Evolutionary conservation across 495 filamentous ascomycete genomes (phyloP), one percentile per base, ranked within the genome.

Genomic region (Neurospora sp.): DNA sequence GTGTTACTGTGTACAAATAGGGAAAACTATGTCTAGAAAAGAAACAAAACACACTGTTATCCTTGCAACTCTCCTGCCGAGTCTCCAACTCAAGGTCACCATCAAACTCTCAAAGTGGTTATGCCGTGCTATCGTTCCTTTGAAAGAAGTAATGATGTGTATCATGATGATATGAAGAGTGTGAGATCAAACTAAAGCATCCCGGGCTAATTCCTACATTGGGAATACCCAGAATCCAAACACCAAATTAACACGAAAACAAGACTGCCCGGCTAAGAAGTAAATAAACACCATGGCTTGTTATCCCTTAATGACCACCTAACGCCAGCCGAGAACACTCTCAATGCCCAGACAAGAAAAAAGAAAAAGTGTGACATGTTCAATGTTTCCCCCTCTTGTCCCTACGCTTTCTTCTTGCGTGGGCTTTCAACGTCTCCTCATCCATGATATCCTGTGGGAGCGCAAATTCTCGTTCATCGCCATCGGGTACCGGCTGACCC

Each of bases 401-500:
- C 39, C 81, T 79, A 70, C 85, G 81, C 78, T 89, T 86, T 78
- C 89, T 89, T 73, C 93, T 84, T 66, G 88, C 92, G 72, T 87
- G 89, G 10, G 88, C 85, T 74, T 87, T 85, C 71, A 96, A 84
- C 2, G 86, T 87, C 8, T 95, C 92, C 39, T 86, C 83, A 9
- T 92, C 92, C 20, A 91, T 76, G 70, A 90, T 90, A 39, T 92
- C 92, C 8, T 85, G 81, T 0, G 96, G 93, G 70, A 97, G 83
- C 69, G 87, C 83, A 77, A 98, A 99, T 16, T 96, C 92, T 40
- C 76, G 76, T 77, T 92, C 87, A 11, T 81, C 76, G 42, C 91
- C 79, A 12, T 96, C 93, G 0, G 95, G 94, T 14, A 98, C 80
- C 0, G 92, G 90, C 14, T 91, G 88, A 4, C 96, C 96, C 84